These are phyloP conservation scores for Rhododendron molle DNA, from an alignment of 148 eudicot species.

Conservation along the genomic window DNA sequence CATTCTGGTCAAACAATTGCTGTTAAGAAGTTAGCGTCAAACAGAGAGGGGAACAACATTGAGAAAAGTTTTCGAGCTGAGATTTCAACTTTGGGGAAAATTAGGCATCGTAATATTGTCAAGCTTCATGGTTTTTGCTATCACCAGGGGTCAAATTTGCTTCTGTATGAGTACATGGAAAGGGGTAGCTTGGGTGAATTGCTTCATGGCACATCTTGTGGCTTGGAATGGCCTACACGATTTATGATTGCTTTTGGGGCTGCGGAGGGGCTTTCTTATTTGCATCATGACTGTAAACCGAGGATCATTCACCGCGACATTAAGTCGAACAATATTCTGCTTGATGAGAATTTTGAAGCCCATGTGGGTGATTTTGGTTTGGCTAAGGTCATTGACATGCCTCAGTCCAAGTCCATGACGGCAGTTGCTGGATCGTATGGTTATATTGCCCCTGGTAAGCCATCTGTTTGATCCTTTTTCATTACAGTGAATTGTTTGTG, in stretches of 20 bases:
- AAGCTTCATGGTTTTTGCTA: conserved; percentile 91
- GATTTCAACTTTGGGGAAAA: conserved; percentile 85
- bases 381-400: conserved; percentile 98
- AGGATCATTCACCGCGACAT: conserved; percentile 94
- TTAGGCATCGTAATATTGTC: conserved; percentile 93
- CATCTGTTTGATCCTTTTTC: conserved; percentile 5
- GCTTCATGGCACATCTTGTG: conserved; percentile 60
- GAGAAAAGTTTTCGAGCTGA: conserved; percentile 90
- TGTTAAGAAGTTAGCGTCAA: conserved; percentile 78
- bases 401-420: conserved; percentile 86
- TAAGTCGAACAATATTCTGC: conserved; percentile 84
- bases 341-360: conserved; percentile 91
- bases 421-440: conserved; percentile 99
- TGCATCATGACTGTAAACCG: conserved; percentile 97
- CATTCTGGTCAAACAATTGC: conserved; percentile 62
- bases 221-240: conserved; percentile 79
- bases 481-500: not conserved
- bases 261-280: conserved; percentile 88
- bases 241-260: conserved; percentile 84
- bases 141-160: conserved; percentile 81
- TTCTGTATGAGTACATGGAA: conserved; percentile 88
- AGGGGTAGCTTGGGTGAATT: conserved; percentile 92
- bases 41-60: conserved; percentile 82
- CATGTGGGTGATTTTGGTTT: conserved; percentile 99
- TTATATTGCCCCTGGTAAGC: conserved; percentile 93